Conservation (phyloP, 345 rosid genomes). For the Orychophragmus violaceus region DNA sequence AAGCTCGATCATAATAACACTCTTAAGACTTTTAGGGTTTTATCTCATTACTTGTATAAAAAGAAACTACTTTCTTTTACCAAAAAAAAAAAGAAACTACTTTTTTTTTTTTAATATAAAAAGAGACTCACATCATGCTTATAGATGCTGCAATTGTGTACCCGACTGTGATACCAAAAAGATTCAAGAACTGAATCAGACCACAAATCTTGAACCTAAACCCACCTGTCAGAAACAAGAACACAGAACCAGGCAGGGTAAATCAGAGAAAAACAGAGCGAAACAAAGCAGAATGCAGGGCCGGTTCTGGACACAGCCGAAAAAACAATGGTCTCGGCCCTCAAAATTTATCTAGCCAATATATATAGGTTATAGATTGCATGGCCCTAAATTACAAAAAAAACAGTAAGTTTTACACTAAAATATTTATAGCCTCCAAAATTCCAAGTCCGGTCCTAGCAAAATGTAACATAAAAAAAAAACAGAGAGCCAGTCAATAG, state of each 20-base stretch:
- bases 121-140: constrained; percentile 61
- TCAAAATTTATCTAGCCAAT: no score
- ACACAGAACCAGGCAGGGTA: background rate
- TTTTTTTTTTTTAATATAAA: no score
- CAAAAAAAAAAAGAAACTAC: background rate
- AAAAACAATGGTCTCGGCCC: no score
- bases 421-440: no score
- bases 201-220: constrained; percentile 61
- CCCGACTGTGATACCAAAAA: constrained; percentile 61
- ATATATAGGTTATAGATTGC: no score
- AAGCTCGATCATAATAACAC: background rate
- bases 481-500: background rate
- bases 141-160: constrained; percentile 76
- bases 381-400: no score
- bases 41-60: background rate
- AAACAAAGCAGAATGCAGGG: no score
- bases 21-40: background rate
- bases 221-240: constrained; percentile 45
- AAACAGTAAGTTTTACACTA: no score
- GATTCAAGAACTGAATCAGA: constrained; percentile 52
- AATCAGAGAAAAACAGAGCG: background rate
- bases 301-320: no score
- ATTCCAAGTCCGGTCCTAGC: no score
- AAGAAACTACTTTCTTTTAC: background rate
- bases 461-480: no score